These are phyloP conservation scores for Ustilago loliicola DNA, from an alignment of 1,284 basidiomycete species.

Conservation along the genomic window DNA sequence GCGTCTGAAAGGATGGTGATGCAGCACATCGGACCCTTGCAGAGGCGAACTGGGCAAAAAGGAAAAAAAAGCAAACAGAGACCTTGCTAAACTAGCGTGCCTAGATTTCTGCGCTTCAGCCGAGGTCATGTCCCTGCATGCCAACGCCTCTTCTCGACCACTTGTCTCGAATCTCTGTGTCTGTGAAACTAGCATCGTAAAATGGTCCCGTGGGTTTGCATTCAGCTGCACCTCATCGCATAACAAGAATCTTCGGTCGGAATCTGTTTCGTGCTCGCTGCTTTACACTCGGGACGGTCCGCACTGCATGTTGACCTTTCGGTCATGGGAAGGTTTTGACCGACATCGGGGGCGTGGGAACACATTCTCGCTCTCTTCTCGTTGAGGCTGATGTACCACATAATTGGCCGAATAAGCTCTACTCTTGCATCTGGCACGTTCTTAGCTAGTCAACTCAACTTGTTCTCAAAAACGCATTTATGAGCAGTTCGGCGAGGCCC, in stretches of 20 bases:
- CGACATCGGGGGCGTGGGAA: not conserved
- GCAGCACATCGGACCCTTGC: constrained; percentile 4
- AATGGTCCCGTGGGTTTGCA: not conserved
- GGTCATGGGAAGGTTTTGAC: not conserved
- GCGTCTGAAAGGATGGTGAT: not conserved
- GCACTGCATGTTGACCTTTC: not conserved
- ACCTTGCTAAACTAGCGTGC: not conserved
- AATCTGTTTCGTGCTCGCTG: not conserved
- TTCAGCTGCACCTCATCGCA: constrained; percentile 3
- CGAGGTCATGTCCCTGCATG: constrained; percentile 7
- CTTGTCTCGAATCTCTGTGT: not conserved
- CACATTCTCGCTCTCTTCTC: not conserved
- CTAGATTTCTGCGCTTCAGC: not conserved
- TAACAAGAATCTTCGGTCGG: not conserved
- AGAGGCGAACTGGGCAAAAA: not conserved
- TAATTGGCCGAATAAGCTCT: too few relatives aligned
- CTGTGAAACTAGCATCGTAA: not conserved
- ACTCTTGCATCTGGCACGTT: too few relatives aligned
- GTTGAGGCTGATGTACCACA: not conserved
- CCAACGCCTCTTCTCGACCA: constrained; percentile 3
- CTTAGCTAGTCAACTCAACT: too few relatives aligned
- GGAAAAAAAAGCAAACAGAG: not conserved
- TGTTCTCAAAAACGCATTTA: too few relatives aligned
- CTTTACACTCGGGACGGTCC: not conserved
- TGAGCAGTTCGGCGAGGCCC: too few relatives aligned